Percentiles rank a stretch among this genome's conserved stretches.
Evolutionary conservation across 441 rosid genomes (phyloP).

Genomic region (Pelargonium cotyledonis): DNA sequence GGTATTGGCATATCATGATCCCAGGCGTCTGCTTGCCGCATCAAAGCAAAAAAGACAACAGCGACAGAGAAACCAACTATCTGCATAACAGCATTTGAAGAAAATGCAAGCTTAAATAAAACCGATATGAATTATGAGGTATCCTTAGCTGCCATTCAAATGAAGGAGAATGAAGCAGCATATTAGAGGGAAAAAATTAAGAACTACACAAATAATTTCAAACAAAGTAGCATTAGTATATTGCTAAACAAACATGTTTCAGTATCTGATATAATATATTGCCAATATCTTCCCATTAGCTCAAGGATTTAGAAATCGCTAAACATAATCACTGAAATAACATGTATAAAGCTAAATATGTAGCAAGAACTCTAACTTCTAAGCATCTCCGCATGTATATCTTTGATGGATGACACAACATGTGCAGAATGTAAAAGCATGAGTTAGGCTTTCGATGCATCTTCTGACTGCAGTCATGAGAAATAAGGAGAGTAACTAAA

Average conservation of each 20-base stretch:
- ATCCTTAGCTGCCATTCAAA: background rate
- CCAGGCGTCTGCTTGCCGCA: slow-evolving; percentile 78
- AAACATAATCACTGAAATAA: background rate
- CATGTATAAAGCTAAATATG: background rate
- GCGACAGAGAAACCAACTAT: slow-evolving; percentile 55
- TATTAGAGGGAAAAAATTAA: background rate
- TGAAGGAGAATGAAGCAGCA: background rate
- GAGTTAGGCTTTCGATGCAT: background rate
- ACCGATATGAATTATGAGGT: background rate
- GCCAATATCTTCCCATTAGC: background rate
- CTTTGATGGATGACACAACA: background rate
- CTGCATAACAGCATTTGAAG: slow-evolving; percentile 37
- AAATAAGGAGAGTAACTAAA: background rate
- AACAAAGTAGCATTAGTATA: slow-evolving; percentile 3
- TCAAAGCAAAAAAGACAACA: slow-evolving; percentile 64
- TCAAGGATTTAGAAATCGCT: slow-evolving; percentile 5
- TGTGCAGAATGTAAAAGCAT: slow-evolving; percentile 8
- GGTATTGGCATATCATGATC: slow-evolving; percentile 64
- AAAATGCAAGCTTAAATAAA: slow-evolving; percentile 5
- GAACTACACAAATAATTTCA: background rate
- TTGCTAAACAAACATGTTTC: background rate
- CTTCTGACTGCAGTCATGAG: background rate
- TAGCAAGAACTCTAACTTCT: background rate
- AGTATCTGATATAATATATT: background rate
- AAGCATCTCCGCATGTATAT: background rate